A percentile compares a stretch with the other conserved stretches of the same genome.
phyloP scores from a whole-genome alignment of 192 early-diverging fungal genomes.

The Martensiomyces pterosporus region DNA sequence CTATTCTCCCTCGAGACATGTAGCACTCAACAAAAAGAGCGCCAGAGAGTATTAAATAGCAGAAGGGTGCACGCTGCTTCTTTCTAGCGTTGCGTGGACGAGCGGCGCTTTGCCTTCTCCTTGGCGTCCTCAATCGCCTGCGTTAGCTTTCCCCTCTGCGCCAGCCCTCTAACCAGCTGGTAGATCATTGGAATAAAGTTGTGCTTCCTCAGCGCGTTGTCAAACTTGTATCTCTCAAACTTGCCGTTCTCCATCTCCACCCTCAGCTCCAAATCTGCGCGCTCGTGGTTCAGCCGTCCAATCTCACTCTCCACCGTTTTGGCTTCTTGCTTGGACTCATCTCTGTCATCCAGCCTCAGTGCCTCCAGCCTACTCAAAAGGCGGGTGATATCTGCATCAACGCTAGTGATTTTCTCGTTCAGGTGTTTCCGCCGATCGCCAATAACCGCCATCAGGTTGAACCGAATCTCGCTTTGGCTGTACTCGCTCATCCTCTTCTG shows the following conservation, averaged over 20 bases:
- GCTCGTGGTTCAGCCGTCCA: constrained; percentile 52
- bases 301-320: constrained; percentile 18
- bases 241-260: constrained; percentile 62
- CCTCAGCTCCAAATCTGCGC: constrained; percentile 49
- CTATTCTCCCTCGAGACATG: no score
- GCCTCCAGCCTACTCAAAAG: constrained; percentile 20
- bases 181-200: constrained; percentile 77
- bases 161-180: constrained; percentile 59
- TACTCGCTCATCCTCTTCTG: constrained; percentile 62
- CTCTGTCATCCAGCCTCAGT: constrained; percentile 35
- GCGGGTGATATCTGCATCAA: constrained; percentile 49
- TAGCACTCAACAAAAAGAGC: not conserved
- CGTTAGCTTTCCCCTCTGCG: constrained; percentile 51
- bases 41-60: constrained; percentile 4
- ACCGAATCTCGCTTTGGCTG: constrained; percentile 63
- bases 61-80: no score
- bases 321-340: constrained; percentile 33
- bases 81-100: not conserved
- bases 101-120: constrained; percentile 28
- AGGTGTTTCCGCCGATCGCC: constrained; percentile 59
- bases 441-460: constrained; percentile 77
- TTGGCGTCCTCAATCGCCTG: constrained; percentile 52
- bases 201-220: constrained; percentile 67
- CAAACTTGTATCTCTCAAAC: constrained; percentile 54
- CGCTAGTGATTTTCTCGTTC: constrained; percentile 44